Conservation (phyloP, 2,329 filamentous ascomycete genomes). For the Fusarium oxysporum region DNA sequence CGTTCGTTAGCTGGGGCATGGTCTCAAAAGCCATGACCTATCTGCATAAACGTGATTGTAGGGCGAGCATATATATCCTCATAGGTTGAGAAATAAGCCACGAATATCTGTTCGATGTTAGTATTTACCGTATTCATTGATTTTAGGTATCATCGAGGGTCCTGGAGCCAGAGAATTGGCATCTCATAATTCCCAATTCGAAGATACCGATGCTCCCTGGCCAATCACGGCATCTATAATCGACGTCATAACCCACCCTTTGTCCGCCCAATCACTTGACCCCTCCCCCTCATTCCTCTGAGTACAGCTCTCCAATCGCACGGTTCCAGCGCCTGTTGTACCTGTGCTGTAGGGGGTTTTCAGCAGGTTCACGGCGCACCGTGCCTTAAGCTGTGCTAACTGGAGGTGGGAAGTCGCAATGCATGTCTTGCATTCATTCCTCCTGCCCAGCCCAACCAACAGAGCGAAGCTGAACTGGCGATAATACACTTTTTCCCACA, state of each 20-base stretch:
- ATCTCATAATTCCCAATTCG: constrained; percentile 5
- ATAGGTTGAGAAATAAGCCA: not conserved
- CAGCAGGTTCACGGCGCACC: not conserved
- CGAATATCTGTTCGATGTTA: not conserved
- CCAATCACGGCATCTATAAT: constrained; percentile 28
- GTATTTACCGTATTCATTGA: not conserved
- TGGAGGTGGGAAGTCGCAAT: constrained; percentile 13
- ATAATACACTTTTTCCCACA: constrained; percentile 11
- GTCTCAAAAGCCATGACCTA: not conserved
- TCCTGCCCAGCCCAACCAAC: constrained; percentile 1
- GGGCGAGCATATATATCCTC: not conserved
- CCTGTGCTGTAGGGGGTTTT: constrained; percentile 5
- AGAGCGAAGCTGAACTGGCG: constrained; percentile 18
- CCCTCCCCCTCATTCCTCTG: constrained; percentile 39
- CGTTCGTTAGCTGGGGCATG: not conserved
- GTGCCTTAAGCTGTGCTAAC: not conserved
- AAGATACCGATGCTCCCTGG: not conserved
- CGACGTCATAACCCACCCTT: constrained; percentile 42
- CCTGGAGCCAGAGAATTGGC: not conserved
- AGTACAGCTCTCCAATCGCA: not conserved
- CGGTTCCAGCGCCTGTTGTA: constrained; percentile 15
- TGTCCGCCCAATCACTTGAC: constrained; percentile 31
- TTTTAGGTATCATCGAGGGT: not conserved
- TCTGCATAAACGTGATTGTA: not conserved
- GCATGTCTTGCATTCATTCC: constrained; percentile 29